Percentiles rank a stretch among this genome's conserved stretches.
phyloP scores from a whole-genome alignment of 2,329 filamentous ascomycete species.

The Dryadomyces sulphureus region DNA sequence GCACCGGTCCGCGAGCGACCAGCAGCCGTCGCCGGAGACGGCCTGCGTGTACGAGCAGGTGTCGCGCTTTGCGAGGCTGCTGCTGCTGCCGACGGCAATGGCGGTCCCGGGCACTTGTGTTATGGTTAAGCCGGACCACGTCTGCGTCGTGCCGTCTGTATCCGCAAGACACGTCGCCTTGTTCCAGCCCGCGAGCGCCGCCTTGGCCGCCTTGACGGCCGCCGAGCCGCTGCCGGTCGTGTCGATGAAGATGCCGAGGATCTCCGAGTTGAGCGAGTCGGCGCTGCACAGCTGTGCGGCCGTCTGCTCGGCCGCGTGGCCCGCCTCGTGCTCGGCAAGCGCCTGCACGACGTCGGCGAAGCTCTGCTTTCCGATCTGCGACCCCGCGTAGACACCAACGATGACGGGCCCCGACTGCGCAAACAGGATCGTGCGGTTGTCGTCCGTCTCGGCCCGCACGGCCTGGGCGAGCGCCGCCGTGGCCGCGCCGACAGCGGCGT shows the following conservation, averaged over 20 bases:
- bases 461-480: background rate
- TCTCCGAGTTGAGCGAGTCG: no score
- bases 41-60: no score
- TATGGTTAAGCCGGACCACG: no score
- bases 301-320: slow-evolving; percentile 11
- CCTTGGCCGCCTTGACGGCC: background rate
- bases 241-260: background rate
- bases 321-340: slow-evolving; percentile 10
- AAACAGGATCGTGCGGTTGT: background rate
- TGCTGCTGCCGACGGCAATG: no score
- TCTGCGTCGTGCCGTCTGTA: no score
- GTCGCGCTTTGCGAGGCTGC: no score
- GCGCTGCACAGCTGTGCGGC: slow-evolving; percentile 12
- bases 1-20: no score
- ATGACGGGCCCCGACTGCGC: background rate
- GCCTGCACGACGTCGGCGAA: background rate
- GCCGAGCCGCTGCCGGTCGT: background rate
- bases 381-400: background rate
- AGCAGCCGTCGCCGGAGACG: no score
- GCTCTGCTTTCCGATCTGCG: background rate
- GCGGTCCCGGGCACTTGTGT: no score
- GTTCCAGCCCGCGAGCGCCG: no score
- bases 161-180: no score
- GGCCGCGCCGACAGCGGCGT: background rate
- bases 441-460: background rate